Evolutionary conservation across 2,329 filamentous ascomycete species (phyloP).

Genomic region (Pestalotiopsis sp.): DNA sequence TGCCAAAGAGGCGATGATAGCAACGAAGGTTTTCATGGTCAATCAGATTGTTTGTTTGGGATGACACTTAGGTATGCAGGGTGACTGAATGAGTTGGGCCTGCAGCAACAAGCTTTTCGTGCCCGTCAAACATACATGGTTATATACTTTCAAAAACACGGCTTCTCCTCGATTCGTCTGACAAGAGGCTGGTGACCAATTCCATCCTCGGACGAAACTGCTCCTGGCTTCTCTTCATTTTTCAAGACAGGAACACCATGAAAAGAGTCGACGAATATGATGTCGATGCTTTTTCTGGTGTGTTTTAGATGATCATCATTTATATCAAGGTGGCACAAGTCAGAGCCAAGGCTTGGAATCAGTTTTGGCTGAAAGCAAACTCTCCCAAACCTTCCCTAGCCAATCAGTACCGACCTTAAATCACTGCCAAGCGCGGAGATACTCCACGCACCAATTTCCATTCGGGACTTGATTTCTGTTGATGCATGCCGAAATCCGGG

Average conservation of each 20-base stretch:
- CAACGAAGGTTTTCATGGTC: conserved; percentile 6
- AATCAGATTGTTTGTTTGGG: neutral
- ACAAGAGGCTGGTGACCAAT: neutral
- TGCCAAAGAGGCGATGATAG: neutral
- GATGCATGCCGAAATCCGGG: neutral
- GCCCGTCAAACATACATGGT: neutral
- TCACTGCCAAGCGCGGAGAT: neutral
- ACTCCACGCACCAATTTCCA: neutral
- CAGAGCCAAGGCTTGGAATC: neutral
- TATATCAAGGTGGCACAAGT: neutral
- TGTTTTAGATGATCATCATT: neutral
- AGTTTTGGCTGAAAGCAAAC: neutral
- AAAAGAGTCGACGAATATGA: neutral
- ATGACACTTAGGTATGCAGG: neutral
- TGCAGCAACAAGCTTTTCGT: neutral
- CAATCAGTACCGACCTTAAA: neutral
- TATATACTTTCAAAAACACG: neutral
- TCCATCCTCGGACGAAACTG: neutral
- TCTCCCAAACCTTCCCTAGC: neutral
- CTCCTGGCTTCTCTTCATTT: neutral
- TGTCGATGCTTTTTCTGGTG: neutral
- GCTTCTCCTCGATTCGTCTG: neutral
- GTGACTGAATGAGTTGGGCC: too few species aligned
- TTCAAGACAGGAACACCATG: neutral
- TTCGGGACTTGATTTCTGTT: neutral